Evolutionary conservation across 805 yeast genomes (phyloP), one percentile per base, ranked within the genome.

Genomic region (Lipomyces sp.): DNA sequence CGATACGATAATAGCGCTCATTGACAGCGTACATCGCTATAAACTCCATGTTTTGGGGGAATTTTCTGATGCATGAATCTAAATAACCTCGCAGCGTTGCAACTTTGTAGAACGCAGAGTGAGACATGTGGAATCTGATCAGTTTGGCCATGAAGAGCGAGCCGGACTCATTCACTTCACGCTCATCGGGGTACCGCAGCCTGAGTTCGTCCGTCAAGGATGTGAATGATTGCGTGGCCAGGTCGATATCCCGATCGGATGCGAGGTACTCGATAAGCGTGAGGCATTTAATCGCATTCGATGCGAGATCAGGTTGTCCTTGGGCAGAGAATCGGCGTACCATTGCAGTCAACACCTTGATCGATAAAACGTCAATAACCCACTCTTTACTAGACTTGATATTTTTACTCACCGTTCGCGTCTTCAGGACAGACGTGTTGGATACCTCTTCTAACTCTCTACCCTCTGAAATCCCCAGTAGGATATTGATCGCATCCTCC

Each of bases 41-140:
- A 32, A 65, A 66, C 8, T 59, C 53, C n/a, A 55, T 5, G 33
- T 61, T 60, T 8, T n/a, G 32, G 4, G 69, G 71, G 42, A 55
- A 65, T 10, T 7, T 32, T 6, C 8, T 34, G 15, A 67, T 62
- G 45, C 63, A 54, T 15, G 35, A 32, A n/a, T 45, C 64, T 7
- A 67, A 50, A 34, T 59, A 59, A 5, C 11, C 42, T 6, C 71
- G 66, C n/a, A 67, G 48, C 15, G 37, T 51, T 8, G 71, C 53
- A 13, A 67, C 65, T 60, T 59, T 62, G 50, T 33, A 60, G 13
- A 61, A 37, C 8, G 63, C 33, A 35, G 65, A 32, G 35, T 15
- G 55, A 4, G 42, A n/a, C 61, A 61, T 57, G 32, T 67, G 51
- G 32, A 51, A 35, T 29, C 32, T 39, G 51, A 65, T 48, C 37